Evolutionary conservation across 768 basidiomycete species (phyloP), one percentile per base, ranked within the genome.

Genomic region (Leccinum disarticulatum): DNA sequence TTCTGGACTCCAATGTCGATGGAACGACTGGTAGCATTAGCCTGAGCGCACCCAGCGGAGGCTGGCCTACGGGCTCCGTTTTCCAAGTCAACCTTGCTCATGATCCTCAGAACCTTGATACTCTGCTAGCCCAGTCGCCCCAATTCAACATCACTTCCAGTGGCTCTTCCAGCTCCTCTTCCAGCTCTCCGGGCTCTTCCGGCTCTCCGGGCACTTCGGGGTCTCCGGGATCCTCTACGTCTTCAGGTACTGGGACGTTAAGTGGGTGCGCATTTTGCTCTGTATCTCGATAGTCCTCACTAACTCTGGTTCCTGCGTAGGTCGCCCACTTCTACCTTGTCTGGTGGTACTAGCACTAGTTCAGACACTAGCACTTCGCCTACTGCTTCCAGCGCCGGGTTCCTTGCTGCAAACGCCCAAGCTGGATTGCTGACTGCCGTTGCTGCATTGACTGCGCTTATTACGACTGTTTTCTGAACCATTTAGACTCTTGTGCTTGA

Each of bases 81-180:
- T 95, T 83, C 82, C 87, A 83, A 58, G 80, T 95, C 73, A 91
- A 94, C 77, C 72, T 95, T 28, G 84, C 87, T 61, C 66, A 77
- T 64, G 79, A 82, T 63, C 61, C 78, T 3, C 57, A 80, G 19
- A 54, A 83, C 56, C 74, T 82, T 25, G 67, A 72, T 70, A 73
- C 74, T 54, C 85, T 94, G 64, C 80, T 84, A 55, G 90, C 91
- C 41, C 91, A 95, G 74, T 92, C 90, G 17, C 54, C 57, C 28
- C 69, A 83, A 57, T 95, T 93, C 73, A 74, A 69, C 66, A 83
- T 86, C 70, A 72, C 70, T 46, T 62, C 71, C 35, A 53, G 31
- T 30, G 49, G 31, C 64, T 13, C 25, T 25, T 25, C 25, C 28
- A 8, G 28, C 11, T 17, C 17, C 4, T 43, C 41, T 9, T 54